A percentile compares a stretch with the other conserved stretches of the same genome.
These are phyloP conservation scores for Hyparrhenia diplandra DNA, from an alignment of 176 grass and related monocot genomes.

Conservation along the genomic window DNA sequence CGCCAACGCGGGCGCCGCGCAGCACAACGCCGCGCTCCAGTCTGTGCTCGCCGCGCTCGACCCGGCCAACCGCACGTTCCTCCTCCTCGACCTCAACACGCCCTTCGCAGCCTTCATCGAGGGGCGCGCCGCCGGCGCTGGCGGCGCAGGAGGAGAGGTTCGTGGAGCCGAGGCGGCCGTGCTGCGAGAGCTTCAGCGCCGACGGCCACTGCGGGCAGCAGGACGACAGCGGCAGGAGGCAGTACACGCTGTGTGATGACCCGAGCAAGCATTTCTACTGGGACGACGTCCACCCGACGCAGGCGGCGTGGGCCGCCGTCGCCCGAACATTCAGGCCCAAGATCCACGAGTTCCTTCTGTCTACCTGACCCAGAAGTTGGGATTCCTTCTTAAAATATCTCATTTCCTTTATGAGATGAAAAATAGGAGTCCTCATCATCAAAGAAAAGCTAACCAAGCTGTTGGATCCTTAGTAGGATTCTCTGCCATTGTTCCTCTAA, in stretches of 20 bases:
- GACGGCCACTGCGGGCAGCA: constrained; percentile 60
- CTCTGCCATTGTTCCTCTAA: too few relatives aligned
- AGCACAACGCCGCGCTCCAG: constrained; percentile 54
- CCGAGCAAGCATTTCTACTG: constrained; percentile 57
- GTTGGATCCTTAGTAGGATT: too few relatives aligned
- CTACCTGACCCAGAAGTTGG: background rate
- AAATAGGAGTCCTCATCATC: background rate
- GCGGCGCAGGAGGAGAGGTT: constrained; percentile 6
- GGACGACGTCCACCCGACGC: constrained; percentile 86
- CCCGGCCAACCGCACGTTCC: constrained; percentile 33
- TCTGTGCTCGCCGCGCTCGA: constrained; percentile 38
- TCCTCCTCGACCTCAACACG: constrained; percentile 60
- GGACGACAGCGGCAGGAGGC: constrained; percentile 45
- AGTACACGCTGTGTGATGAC: constrained; percentile 54
- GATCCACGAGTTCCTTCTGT: constrained; percentile 40
- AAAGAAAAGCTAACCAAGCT: constrained; percentile 8
- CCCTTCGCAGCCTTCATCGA: constrained; percentile 33
- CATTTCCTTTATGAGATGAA: background rate
- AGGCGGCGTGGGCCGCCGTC: constrained; percentile 75
- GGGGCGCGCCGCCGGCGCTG: background rate
- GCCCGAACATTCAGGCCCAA: constrained; percentile 30
- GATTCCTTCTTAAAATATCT: background rate
- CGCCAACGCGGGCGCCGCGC: constrained; percentile 36
- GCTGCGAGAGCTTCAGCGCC: constrained; percentile 51
- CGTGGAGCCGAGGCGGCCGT: constrained; percentile 41